These are phyloP conservation scores for Apiospora kogelbergensis DNA, from an alignment of 2,329 filamentous ascomycete species.

Conservation along the genomic window DNA sequence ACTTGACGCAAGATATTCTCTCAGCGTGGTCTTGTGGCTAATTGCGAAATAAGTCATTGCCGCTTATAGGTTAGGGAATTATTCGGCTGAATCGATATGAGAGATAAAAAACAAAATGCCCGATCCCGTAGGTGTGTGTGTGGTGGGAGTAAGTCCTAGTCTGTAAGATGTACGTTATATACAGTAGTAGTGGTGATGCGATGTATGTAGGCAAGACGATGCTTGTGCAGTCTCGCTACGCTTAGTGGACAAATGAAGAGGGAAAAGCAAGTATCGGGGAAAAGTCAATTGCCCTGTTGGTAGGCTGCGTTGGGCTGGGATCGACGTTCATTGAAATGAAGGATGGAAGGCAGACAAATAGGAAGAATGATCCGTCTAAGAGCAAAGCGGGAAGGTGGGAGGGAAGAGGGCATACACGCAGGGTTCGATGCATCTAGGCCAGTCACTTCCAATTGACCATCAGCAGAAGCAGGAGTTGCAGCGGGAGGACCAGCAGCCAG, in stretches of 20 bases:
- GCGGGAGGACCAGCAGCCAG: background rate
- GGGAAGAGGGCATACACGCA: background rate
- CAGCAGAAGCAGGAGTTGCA: background rate
- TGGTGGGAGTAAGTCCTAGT: background rate
- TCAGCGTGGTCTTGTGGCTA: background rate
- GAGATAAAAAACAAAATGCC: background rate
- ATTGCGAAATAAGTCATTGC: conserved; percentile 8
- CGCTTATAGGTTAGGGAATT: background rate
- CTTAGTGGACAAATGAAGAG: background rate
- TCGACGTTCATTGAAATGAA: background rate
- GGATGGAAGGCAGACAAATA: background rate
- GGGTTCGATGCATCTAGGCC: background rate
- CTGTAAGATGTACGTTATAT: background rate
- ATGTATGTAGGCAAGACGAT: background rate
- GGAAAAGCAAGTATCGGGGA: background rate
- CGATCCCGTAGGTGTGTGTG: background rate
- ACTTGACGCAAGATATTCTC: conserved; percentile 5
- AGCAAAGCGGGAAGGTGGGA: background rate
- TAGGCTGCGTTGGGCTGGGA: background rate
- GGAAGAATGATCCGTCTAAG: background rate
- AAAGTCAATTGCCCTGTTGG: background rate
- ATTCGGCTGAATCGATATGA: background rate
- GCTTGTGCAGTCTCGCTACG: background rate
- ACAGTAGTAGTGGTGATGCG: background rate
- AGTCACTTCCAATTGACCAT: background rate